Conservation (phyloP, 192 early-diverging fungal genomes). For the Mortierella hygrophila region DNA sequence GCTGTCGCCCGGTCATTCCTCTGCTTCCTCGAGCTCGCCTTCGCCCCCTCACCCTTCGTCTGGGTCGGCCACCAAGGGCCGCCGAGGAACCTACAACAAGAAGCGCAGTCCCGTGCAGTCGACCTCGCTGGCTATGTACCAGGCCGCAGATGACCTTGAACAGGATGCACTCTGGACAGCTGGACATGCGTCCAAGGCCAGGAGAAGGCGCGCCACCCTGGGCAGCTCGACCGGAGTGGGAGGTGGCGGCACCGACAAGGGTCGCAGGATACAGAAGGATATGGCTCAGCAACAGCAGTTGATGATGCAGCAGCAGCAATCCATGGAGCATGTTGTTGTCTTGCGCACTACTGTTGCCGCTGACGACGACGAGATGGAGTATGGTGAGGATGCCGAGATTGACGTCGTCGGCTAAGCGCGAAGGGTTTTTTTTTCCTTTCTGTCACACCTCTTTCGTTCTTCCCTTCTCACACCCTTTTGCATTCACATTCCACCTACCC, state of each 20-base stretch:
- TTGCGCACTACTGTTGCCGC: not conserved
- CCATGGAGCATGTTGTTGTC: conserved; percentile 8
- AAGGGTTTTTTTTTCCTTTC: not conserved
- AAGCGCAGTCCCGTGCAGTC: conserved; percentile 8
- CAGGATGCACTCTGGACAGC: not conserved
- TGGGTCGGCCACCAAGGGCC: conserved; percentile 11
- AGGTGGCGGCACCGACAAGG: conserved; percentile 18
- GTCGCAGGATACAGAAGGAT: conserved; percentile 40
- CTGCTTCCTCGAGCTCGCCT: conserved; percentile 26
- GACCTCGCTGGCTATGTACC: not conserved
- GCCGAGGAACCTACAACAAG: not conserved
- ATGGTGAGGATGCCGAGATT: conserved; percentile 51
- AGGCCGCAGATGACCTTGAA: not conserved
- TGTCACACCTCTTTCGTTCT: not conserved
- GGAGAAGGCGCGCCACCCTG: conserved; percentile 26
- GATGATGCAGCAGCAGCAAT: not conserved
- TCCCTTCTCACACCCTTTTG: not conserved
- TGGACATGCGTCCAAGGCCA: conserved; percentile 7
- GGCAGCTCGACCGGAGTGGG: not conserved
- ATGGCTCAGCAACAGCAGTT: conserved; percentile 17
- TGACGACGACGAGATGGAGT: conserved; percentile 31
- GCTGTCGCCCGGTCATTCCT: conserved; percentile 23
- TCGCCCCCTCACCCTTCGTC: conserved; percentile 42
- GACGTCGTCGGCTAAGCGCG: conserved; percentile 39
- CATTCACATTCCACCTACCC: not conserved